These are phyloP conservation scores for Fusarium piperis DNA, from an alignment of 2,329 filamentous ascomycete species.

Conservation along the genomic window DNA sequence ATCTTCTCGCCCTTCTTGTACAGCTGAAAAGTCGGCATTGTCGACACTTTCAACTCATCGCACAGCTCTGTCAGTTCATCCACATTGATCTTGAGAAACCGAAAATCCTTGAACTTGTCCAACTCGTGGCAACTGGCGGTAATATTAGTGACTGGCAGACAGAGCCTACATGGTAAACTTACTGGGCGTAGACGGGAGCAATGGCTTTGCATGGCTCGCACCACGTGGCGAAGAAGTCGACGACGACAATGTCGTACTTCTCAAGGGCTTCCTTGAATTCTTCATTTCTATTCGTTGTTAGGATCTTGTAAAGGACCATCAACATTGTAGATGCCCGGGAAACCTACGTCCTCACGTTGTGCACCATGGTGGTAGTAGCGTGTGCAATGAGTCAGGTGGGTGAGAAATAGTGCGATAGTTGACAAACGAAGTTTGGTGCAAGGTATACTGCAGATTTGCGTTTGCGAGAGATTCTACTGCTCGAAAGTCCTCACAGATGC, in stretches of 20 bases:
- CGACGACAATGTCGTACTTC: constrained; percentile 17
- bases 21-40: constrained; percentile 19
- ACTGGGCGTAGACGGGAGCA: constrained; percentile 27
- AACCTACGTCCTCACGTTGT: constrained; percentile 25
- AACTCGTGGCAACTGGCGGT: constrained; percentile 5
- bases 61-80: constrained; percentile 17
- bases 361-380: constrained; percentile 22
- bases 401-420: background rate
- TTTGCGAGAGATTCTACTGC: background rate
- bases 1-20: constrained; percentile 26
- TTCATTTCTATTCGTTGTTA: constrained; percentile 10
- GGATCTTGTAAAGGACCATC: background rate
- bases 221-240: constrained; percentile 28
- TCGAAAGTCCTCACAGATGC: background rate
- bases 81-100: constrained; percentile 28
- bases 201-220: constrained; percentile 21
- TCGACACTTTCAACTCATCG: constrained; percentile 9
- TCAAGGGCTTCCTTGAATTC: constrained; percentile 25
- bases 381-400: constrained; percentile 1
- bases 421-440: background rate
- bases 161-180: fast-evolving
- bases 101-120: constrained; percentile 30
- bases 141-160: fast-evolving
- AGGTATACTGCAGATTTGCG: background rate
- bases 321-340: background rate